Base-by-base conservation (phyloP, 345 rosid genomes). In the Aquilaria malaccensis region DNA sequence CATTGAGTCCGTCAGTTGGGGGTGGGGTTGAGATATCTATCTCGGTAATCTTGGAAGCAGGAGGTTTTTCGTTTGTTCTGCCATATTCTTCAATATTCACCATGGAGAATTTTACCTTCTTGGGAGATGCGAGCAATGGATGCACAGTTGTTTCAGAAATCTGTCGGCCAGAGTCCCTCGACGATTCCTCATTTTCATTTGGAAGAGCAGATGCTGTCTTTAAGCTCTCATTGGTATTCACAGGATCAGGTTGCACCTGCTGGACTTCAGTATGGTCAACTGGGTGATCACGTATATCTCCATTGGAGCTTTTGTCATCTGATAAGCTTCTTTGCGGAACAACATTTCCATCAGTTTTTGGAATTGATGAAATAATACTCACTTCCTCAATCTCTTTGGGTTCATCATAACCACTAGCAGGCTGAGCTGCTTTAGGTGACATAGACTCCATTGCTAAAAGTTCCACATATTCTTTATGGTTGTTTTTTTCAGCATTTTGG, bases 1-100 rank as follows among this genome's bases (percentile, higher is more conserved):
- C 50, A n/a, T 59, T 67, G 65, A 72, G 64, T 64, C 52, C 78
- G 59, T 71, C 74, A 45, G 50, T 70, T 32, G 66, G 84, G 7
- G 93, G 88, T 13, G 96, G 88, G 51, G 96, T 88, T 6, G 96
- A 71, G 22, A 75, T 63, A 62, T 86, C 83, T 61, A 78, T 78
- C 77, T 87, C 89, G 33, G 90, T 71, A 50, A 71, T 76, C 31
- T 71, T 59, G 10, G 81, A 76, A 10, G 77, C 60, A 62, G 48
- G 62, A 52, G 52, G 52, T 55, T 59, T 68, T 68, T 78, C 63
- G 7, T 11, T 72, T 51, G 14, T 63, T 54, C 52, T 54, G 58
- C 1, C 58, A 13, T 60, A 64, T 13, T 69, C 81, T 56, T 62
- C 76, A n/a, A 62, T 52, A 65, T 68, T 69, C 10, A 72, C 69